Evolutionary conservation across 202 grass and related monocot genomes (phyloP).

Genomic region (Schoenoplectus tabernaemontani): DNA sequence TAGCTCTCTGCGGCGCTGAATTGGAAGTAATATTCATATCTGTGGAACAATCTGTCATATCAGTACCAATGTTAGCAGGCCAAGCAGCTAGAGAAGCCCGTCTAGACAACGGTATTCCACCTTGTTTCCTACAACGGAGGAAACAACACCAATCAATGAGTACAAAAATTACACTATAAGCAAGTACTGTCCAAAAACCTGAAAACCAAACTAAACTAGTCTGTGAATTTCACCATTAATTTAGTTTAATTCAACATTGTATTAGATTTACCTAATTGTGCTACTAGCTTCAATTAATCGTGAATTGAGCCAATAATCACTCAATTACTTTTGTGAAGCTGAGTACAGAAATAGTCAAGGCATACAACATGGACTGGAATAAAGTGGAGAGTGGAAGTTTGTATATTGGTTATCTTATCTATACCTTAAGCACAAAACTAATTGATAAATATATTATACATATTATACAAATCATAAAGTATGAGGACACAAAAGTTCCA

Average conservation of each 20-base stretch:
- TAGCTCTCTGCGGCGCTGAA: conserved; percentile 1
- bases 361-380: background rate
- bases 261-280: conserved; percentile 9
- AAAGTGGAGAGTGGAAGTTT: background rate
- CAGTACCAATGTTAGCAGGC: conserved; percentile 26
- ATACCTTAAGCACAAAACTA: background rate
- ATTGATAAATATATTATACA: background rate
- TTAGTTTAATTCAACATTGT: background rate
- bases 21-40: background rate
- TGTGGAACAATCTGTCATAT: conserved; percentile 13
- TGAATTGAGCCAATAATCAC: background rate
- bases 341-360: background rate
- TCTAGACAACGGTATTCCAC: conserved; percentile 40
- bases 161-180: conserved; percentile 17
- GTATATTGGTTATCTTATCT: background rate
- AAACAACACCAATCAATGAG: background rate
- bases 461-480: background rate
- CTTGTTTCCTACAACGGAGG: conserved; percentile 46
- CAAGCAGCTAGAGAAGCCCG: conserved; percentile 69
- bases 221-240: conserved; percentile 4
- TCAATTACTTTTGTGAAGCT: background rate
- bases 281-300: background rate
- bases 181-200: conserved; percentile 4
- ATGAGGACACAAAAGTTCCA: background rate
- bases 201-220: conserved; percentile 1